These are phyloP conservation scores for Mycena sanguinolenta DNA, from an alignment of 768 basidiomycete genomes.

Conservation along the genomic window DNA sequence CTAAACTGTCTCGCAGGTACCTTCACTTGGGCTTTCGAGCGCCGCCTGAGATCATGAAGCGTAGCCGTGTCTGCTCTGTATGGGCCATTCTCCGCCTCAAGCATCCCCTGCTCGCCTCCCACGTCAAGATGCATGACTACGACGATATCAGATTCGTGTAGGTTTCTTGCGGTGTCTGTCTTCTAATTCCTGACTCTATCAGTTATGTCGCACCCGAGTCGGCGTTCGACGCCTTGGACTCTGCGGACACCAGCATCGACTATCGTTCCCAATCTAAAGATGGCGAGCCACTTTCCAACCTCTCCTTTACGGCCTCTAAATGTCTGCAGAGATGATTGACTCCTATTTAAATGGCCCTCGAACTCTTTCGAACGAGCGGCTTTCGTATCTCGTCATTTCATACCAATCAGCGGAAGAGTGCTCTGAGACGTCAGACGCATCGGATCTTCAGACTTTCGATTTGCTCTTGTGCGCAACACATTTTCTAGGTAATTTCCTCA, in stretches of 20 bases:
- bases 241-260: slow-evolving; percentile 64
- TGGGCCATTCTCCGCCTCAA: slow-evolving; percentile 82
- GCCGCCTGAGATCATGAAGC: slow-evolving; percentile 55
- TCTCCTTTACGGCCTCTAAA: slow-evolving; percentile 9
- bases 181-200: no score
- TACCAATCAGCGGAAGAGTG: slow-evolving; percentile 34
- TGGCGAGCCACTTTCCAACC: slow-evolving; percentile 51
- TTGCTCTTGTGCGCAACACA: slow-evolving; percentile 83
- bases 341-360: slow-evolving; percentile 83
- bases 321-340: slow-evolving; percentile 69
- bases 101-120: slow-evolving; percentile 80
- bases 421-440: slow-evolving; percentile 33
- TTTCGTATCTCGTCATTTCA: slow-evolving; percentile 76
- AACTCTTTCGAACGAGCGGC: slow-evolving; percentile 73
- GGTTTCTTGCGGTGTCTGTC: no score
- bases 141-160: slow-evolving; percentile 78
- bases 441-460: slow-evolving; percentile 57
- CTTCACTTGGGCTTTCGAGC: slow-evolving; percentile 79
- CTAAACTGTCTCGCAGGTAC: slow-evolving; percentile 67
- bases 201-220: slow-evolving; percentile 64
- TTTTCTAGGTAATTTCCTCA: slow-evolving; percentile 62
- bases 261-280: slow-evolving; percentile 67
- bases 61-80: slow-evolving; percentile 64
- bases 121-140: slow-evolving; percentile 70
- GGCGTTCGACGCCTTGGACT: slow-evolving; percentile 57